phyloP scores from a whole-genome alignment of 768 basidiomycete genomes.

The Tulasnella sp. region DNA sequence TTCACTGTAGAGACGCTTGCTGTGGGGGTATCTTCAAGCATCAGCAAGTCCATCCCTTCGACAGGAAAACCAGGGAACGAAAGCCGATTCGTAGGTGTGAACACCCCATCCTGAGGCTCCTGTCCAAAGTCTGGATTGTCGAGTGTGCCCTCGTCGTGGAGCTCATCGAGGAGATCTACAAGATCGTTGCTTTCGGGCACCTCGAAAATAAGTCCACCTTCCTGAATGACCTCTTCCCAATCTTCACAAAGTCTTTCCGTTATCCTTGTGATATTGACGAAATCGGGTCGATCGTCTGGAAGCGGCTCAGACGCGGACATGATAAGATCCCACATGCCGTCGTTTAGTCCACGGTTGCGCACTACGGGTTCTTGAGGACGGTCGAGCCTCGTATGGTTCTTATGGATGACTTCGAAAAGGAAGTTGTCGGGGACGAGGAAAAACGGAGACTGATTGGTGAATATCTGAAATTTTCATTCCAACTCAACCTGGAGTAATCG shows the following conservation, averaged over 20 bases:
- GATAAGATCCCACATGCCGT: neutral
- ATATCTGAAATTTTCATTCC: neutral
- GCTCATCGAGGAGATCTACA: neutral
- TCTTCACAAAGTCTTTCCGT: constrained; percentile 3
- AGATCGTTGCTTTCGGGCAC: neutral
- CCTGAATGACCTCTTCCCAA: neutral
- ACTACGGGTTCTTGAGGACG: neutral
- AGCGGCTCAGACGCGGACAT: neutral
- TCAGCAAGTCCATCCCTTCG: too few species aligned
- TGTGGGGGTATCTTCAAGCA: too few species aligned
- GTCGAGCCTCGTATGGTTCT: neutral
- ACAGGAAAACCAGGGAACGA: too few species aligned
- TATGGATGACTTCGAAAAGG: neutral
- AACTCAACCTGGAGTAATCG: neutral
- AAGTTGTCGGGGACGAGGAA: neutral
- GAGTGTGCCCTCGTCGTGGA: too few species aligned
- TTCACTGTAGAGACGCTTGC: too few species aligned
- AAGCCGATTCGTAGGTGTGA: too few species aligned
- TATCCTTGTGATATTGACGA: neutral
- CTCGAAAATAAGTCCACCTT: neutral
- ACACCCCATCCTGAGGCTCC: too few species aligned
- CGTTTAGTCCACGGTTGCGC: neutral
- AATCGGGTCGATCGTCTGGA: neutral
- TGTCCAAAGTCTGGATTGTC: too few species aligned
- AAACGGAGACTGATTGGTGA: constrained; percentile 1